A percentile compares a stretch with the other conserved stretches of the same genome.
Conservation (phyloP, 2,329 filamentous ascomycete species). For the Aureobasidium lini region DNA sequence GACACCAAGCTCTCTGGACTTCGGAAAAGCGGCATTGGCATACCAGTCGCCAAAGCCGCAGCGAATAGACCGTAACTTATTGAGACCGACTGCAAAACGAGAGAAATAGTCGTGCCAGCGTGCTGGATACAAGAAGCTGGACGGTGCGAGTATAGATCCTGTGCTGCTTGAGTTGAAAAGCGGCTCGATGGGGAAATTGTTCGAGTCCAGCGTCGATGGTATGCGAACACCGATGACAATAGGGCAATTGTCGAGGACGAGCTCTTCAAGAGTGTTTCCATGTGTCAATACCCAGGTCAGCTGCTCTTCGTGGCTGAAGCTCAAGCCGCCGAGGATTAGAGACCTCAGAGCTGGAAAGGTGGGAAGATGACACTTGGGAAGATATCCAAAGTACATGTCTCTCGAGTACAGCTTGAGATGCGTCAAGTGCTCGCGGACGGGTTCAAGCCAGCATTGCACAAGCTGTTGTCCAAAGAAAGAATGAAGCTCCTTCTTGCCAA, state of each 20-base stretch:
- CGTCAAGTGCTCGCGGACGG: slow-evolving; percentile 19
- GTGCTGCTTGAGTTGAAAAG: slow-evolving; percentile 4
- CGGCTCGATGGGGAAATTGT: slow-evolving; percentile 8
- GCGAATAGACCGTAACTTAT: background rate
- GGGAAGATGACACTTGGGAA: slow-evolving; percentile 32
- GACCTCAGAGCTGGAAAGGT: slow-evolving; percentile 35
- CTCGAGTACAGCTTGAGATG: slow-evolving; percentile 34
- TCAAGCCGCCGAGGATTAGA: slow-evolving; percentile 35
- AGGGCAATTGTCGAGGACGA: slow-evolving; percentile 39
- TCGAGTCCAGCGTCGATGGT: background rate
- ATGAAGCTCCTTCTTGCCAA: slow-evolving; percentile 17
- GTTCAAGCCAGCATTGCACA: slow-evolving; percentile 20
- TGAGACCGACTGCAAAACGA: background rate
- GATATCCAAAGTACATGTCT: slow-evolving; percentile 34
- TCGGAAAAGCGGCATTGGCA: background rate
- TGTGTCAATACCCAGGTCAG: slow-evolving; percentile 40
- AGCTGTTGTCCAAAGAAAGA: slow-evolving; percentile 20
- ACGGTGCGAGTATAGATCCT: slow-evolving; percentile 1
- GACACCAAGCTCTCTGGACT: background rate
- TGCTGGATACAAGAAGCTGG: background rate
- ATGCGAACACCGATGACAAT: slow-evolving; percentile 17
- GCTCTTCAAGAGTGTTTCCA: slow-evolving; percentile 30
- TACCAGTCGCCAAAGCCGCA: slow-evolving; percentile 11
- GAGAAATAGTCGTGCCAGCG: slow-evolving; percentile 7
- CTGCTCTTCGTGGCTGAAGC: slow-evolving; percentile 40